Conservation (phyloP, 306 rosid genomes). For the Cicer bijugum region DNA sequence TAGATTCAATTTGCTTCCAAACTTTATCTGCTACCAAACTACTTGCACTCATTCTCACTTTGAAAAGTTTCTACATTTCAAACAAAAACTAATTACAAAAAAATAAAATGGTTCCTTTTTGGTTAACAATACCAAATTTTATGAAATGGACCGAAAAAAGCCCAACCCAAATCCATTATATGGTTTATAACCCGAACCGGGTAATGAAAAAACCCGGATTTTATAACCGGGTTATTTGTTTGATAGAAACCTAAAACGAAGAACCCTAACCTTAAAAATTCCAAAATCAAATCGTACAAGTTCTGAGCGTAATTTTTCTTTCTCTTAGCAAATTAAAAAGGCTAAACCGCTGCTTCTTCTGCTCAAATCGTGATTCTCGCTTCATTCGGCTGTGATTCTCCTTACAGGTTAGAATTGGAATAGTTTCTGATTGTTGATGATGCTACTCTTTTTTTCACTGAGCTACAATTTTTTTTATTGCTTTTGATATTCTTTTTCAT, state of each 20-base stretch:
- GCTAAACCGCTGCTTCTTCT: background rate
- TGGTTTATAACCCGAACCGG: background rate
- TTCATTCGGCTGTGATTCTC: too few species aligned
- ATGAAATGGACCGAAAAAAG: background rate
- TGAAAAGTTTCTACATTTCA: background rate
- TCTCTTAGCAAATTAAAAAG: too few species aligned
- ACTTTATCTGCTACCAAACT: conserved; percentile 44
- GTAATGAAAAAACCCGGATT: background rate
- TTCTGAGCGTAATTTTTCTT: background rate
- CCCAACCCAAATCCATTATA: background rate
- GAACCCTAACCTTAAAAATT: background rate
- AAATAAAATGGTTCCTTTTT: background rate
- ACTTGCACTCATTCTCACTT: conserved; percentile 35
- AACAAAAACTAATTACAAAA: background rate
- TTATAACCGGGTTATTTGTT: background rate
- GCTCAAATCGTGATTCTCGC: background rate
- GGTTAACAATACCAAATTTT: background rate
- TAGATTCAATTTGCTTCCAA: conserved; percentile 51
- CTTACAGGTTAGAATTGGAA: too few species aligned
- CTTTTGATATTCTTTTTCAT: too few species aligned
- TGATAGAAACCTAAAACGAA: background rate
- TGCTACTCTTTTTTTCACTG: too few species aligned
- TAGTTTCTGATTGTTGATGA: too few species aligned
- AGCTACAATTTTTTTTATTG: too few species aligned
- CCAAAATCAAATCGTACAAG: background rate